These are phyloP conservation scores for Pholiota microspora DNA, from an alignment of 768 basidiomycete genomes.

Conservation along the genomic window DNA sequence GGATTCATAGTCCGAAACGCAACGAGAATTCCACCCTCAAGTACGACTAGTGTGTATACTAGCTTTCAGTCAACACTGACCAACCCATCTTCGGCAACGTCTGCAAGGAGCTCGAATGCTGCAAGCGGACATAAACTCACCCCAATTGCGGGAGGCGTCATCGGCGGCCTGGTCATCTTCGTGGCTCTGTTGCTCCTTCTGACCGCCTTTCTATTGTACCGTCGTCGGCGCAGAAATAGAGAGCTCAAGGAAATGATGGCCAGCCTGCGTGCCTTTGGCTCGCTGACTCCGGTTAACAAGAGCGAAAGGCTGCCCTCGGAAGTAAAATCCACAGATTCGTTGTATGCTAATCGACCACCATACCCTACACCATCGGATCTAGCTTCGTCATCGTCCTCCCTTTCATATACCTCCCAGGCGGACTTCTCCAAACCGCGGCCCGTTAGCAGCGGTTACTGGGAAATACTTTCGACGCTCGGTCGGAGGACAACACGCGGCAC, in stretches of 20 bases:
- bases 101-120: not conserved
- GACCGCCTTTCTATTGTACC: not conserved
- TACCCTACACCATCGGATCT: not conserved
- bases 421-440: not conserved
- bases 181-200: not conserved
- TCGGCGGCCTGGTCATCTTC: not conserved
- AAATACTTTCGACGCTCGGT: not conserved
- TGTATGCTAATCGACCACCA: not conserved
- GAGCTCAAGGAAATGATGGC: not conserved
- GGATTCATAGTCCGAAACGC: not conserved
- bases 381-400: not conserved
- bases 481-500: not conserved
- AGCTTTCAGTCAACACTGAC: too few species aligned
- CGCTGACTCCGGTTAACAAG: not conserved
- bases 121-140: not conserved
- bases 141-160: not conserved
- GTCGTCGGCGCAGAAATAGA: not conserved
- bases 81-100: too few species aligned
- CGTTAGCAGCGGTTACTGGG: not conserved
- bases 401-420: not conserved
- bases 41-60: too few species aligned
- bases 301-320: not conserved
- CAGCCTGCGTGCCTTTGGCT: not conserved
- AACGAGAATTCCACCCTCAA: not conserved
- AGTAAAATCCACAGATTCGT: not conserved